These are phyloP conservation scores for Lepiota venenata DNA, from an alignment of 768 basidiomycete genomes.

Conservation along the genomic window DNA sequence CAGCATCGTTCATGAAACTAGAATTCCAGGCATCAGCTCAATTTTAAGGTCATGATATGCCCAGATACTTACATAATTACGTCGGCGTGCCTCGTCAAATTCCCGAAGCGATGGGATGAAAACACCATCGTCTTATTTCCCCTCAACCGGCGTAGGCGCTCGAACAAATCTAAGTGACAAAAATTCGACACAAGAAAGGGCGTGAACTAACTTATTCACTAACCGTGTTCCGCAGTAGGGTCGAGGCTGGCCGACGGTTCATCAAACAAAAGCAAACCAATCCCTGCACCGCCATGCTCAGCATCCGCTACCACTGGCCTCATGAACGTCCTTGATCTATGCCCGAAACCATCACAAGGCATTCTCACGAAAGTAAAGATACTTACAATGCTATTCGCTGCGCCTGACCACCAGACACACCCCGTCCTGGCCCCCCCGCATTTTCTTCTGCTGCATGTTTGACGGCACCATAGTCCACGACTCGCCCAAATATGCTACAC, in stretches of 20 bases:
- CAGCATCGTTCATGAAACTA: conserved; percentile 69
- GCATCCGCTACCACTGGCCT: conserved; percentile 48
- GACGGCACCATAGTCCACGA: conserved; percentile 20
- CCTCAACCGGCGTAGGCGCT: conserved; percentile 59
- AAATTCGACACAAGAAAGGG: not conserved
- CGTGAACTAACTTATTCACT: not conserved
- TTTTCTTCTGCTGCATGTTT: conserved; percentile 33
- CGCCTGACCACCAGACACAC: conserved; percentile 70
- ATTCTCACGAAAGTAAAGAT: not conserved
- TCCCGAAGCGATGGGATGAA: conserved; percentile 72
- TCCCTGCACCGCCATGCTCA: conserved; percentile 22
- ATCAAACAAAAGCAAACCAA: conserved; percentile 65
- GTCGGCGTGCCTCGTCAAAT: conserved; percentile 68
- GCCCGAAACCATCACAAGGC: not conserved
- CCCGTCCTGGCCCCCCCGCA: conserved; percentile 20
- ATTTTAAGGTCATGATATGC: not conserved
- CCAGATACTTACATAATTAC: conserved; percentile 50
- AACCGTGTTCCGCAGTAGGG: conserved; percentile 73
- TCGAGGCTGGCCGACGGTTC: conserved; percentile 74
- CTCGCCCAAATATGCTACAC: conserved; percentile 42
- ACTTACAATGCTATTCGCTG: conserved; percentile 72
- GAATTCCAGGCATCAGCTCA: not conserved
- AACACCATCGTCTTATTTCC: conserved; percentile 84
- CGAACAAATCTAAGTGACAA: conserved; percentile 54
- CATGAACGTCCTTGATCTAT: conserved; percentile 69